phyloP scores from a whole-genome alignment of 371 early-diverging fungal species.

The Actinomortierella ambigua region DNA sequence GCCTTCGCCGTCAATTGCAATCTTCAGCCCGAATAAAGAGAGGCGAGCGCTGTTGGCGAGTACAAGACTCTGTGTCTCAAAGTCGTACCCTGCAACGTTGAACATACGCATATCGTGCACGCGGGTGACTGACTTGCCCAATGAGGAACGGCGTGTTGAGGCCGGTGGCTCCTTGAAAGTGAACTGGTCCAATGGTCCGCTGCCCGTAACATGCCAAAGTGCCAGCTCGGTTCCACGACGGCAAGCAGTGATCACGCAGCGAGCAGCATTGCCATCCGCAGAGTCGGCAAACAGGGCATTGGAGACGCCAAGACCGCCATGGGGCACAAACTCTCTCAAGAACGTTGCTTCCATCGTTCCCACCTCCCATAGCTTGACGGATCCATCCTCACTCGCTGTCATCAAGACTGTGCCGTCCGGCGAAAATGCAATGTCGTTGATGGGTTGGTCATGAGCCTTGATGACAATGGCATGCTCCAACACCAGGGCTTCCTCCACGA shows the following conservation, averaged over 20 bases:
- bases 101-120: constrained; percentile 45
- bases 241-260: constrained; percentile 36
- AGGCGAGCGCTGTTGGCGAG: constrained; percentile 47
- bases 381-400: constrained; percentile 49
- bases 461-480: constrained; percentile 27
- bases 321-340: constrained; percentile 35
- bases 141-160: constrained; percentile 26
- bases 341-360: constrained; percentile 9
- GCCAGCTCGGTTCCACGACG: constrained; percentile 42
- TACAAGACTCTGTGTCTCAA: constrained; percentile 39
- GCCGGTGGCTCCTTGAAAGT: constrained; percentile 41
- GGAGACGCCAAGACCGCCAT: constrained; percentile 46
- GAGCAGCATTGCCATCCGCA: constrained; percentile 18
- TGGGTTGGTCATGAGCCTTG: constrained; percentile 42
- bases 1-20: constrained; percentile 13
- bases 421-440: constrained; percentile 49
- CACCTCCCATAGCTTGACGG: constrained; percentile 43
- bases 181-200: constrained; percentile 26
- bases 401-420: constrained; percentile 47
- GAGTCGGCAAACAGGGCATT: constrained; percentile 46
- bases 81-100: constrained; percentile 44
- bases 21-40: constrained; percentile 42
- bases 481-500: constrained; percentile 22
- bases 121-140: constrained; percentile 29
- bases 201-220: constrained; percentile 25